Conservation (phyloP, 179 eudicot species). For the Silene noctiflora region DNA sequence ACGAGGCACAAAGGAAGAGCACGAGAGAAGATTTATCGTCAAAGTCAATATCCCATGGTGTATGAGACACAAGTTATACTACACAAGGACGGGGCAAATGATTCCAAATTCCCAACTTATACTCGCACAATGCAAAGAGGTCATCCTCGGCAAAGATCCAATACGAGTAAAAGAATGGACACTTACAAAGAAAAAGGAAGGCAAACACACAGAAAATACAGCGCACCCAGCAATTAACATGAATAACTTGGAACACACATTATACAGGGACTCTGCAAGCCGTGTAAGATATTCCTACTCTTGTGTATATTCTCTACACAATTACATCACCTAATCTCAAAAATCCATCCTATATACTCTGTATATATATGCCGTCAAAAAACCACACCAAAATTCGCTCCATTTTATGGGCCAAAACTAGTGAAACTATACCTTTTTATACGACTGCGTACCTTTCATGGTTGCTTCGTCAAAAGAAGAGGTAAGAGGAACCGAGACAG, state of each 20-base stretch:
- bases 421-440: slow-evolving; percentile 25
- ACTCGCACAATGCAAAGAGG: too few relatives aligned
- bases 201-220: background rate
- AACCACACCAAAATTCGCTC: slow-evolving; percentile 28
- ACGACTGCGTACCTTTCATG: background rate
- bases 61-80: too few relatives aligned
- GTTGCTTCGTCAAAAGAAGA: background rate
- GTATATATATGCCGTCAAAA: slow-evolving; percentile 6
- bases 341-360: background rate
- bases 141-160: too few relatives aligned
- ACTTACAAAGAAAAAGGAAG: background rate
- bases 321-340: slow-evolving; percentile 15
- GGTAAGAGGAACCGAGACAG: slow-evolving; percentile 6
- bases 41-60: too few relatives aligned
- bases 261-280: slow-evolving; percentile 21
- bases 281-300: background rate
- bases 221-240: too few relatives aligned
- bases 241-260: background rate
- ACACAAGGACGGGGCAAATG: too few relatives aligned
- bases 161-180: background rate
- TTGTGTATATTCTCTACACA: slow-evolving; percentile 8
- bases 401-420: slow-evolving; percentile 19
- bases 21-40: too few relatives aligned
- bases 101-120: too few relatives aligned
- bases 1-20: too few relatives aligned